Percentiles rank a stretch among this genome's conserved stretches.
These are phyloP conservation scores for Sporothrix dimorphospora DNA, from an alignment of 2,329 filamentous ascomycete genomes.

Conservation along the genomic window DNA sequence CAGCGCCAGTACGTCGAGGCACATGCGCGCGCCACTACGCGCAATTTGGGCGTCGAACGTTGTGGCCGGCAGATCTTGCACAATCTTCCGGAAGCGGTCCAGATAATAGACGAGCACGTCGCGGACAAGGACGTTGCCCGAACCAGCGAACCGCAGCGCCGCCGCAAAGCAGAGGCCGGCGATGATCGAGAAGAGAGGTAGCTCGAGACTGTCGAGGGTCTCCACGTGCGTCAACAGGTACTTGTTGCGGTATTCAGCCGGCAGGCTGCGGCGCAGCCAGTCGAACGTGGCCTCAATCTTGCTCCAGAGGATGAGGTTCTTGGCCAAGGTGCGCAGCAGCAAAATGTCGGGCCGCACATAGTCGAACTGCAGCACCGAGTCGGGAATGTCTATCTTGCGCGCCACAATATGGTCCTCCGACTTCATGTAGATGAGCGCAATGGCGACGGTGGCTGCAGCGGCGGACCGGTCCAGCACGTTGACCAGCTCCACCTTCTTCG, in stretches of 20 bases:
- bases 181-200: conserved; percentile 91
- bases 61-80: conserved; percentile 54
- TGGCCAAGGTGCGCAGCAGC: conserved; percentile 83
- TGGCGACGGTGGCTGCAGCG: conserved; percentile 87
- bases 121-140: conserved; percentile 69
- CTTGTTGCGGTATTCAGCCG: conserved; percentile 66
- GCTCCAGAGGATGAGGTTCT: conserved; percentile 92
- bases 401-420: conserved; percentile 86
- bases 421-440: conserved; percentile 96
- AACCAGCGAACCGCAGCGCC: conserved; percentile 74
- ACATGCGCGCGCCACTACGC: conserved; percentile 82
- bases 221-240: conserved; percentile 62
- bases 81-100: conserved; percentile 82
- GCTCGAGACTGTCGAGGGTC: conserved; percentile 74
- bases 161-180: conserved; percentile 85
- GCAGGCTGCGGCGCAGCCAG: conserved; percentile 79
- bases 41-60: conserved; percentile 84
- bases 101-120: conserved; percentile 84
- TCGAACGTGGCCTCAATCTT: conserved; percentile 70
- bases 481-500: conserved; percentile 88
- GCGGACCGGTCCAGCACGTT: conserved; percentile 92
- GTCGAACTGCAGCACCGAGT: conserved; percentile 88
- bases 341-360: conserved; percentile 94
- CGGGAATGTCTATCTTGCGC: conserved; percentile 88
- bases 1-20: conserved; percentile 83